Evolutionary conservation across 176 grass and related monocot species (phyloP).

Genomic region (Avena insularis): DNA sequence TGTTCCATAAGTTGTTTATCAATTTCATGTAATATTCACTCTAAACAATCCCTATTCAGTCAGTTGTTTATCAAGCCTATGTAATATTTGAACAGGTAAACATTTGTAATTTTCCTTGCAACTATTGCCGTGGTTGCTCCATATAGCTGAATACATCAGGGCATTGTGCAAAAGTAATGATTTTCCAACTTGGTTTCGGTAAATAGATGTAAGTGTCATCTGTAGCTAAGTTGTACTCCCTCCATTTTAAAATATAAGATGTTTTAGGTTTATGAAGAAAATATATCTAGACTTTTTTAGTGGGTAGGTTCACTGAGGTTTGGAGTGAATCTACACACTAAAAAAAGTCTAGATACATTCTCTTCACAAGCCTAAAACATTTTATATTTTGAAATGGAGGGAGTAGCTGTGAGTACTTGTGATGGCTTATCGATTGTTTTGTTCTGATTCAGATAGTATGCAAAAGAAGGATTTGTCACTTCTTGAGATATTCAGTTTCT

Average conservation of each 20-base stretch:
- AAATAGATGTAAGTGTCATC: background rate
- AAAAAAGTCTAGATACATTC: too few relatives aligned
- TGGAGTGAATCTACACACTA: too few relatives aligned
- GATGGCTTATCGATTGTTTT: background rate
- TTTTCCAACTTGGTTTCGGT: background rate
- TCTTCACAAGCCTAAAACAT: too few relatives aligned
- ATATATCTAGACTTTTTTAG: too few relatives aligned
- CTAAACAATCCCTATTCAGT: background rate
- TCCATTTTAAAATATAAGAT: too few relatives aligned
- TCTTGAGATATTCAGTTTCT: too few relatives aligned
- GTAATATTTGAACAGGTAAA: background rate
- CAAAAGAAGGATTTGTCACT: too few relatives aligned
- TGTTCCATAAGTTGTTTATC: background rate
- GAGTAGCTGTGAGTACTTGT: background rate
- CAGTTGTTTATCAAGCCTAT: background rate
- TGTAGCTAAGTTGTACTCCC: background rate
- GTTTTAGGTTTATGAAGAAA: too few relatives aligned
- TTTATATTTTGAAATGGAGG: too few relatives aligned
- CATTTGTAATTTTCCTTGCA: background rate
- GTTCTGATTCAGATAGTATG: too few relatives aligned
- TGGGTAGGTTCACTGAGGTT: too few relatives aligned
- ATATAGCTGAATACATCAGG: slow-evolving; percentile 79
- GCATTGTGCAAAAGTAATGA: slow-evolving; percentile 86
- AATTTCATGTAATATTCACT: background rate
- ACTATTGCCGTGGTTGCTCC: slow-evolving; percentile 70